Percentiles rank a stretch among this genome's conserved stretches.
Conservation (phyloP, 495 filamentous ascomycete species). For the Podospora appendiculata region DNA sequence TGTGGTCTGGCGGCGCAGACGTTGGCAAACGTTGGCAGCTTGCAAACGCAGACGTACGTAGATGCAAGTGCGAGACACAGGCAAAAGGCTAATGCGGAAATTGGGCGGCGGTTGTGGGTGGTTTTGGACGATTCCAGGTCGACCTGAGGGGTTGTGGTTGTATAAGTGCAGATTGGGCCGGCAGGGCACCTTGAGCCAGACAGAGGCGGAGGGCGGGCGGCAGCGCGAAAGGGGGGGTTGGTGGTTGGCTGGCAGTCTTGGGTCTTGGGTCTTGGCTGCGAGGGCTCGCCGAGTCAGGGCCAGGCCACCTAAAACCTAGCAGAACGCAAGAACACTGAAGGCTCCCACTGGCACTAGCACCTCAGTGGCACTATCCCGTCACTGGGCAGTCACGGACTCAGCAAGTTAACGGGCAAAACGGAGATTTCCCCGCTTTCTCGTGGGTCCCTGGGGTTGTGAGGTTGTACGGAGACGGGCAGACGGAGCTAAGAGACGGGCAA, state of each 20-base stretch:
- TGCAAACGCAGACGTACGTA: conserved; percentile 1
- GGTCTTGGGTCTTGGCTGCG: no score
- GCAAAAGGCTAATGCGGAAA: neutral
- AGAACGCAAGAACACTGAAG: no score
- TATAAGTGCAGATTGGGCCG: conserved; percentile 11
- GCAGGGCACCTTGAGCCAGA: neutral
- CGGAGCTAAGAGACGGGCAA: no score
- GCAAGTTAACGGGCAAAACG: neutral
- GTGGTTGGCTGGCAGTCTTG: neutral
- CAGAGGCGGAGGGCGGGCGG: no score
- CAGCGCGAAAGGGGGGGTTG: neutral
- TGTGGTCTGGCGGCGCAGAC: no score
- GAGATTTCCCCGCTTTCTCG: conserved; percentile 4
- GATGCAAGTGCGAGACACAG: no score
- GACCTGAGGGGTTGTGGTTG: conserved; percentile 19
- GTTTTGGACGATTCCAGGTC: no score
- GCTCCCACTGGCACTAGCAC: no score
- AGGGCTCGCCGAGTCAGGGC: conserved; percentile 1
- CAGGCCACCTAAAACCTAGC: neutral
- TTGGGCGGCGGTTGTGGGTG: conserved; percentile 14
- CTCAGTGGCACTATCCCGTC: neutral
- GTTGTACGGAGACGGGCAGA: neutral
- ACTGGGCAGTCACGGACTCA: neutral
- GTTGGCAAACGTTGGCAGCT: neutral
- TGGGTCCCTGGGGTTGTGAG: neutral